A percentile compares a stretch with the other conserved stretches of the same genome.
These are phyloP conservation scores for Termitomyces sp. DNA, from an alignment of 768 basidiomycete genomes.

Conservation along the genomic window DNA sequence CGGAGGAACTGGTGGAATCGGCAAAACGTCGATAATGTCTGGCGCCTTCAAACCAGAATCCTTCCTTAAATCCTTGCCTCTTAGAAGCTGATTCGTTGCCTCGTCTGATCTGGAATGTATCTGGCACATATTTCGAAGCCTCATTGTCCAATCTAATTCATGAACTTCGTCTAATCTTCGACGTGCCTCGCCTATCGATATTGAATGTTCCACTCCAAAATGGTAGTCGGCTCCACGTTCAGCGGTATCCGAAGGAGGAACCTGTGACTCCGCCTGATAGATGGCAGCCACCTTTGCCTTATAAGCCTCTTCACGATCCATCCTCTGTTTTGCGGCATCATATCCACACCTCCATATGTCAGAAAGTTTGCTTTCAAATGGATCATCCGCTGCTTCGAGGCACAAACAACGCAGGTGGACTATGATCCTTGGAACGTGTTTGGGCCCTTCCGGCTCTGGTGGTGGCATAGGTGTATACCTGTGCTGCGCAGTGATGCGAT, in stretches of 20 bases:
- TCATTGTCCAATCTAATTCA: constrained; percentile 65
- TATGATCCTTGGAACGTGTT: constrained; percentile 56
- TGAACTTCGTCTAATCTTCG: constrained; percentile 63
- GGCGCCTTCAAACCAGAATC: constrained; percentile 26
- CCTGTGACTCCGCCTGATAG: constrained; percentile 30
- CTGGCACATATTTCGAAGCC: constrained; percentile 40
- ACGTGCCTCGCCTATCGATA: constrained; percentile 69
- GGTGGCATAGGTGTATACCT: constrained; percentile 47
- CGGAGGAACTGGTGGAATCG: constrained; percentile 42
- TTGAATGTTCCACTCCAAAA: constrained; percentile 58
- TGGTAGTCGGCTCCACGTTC: constrained; percentile 47
- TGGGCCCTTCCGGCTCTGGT: constrained; percentile 71
- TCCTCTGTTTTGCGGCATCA: constrained; percentile 62
- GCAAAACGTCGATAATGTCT: constrained; percentile 36
- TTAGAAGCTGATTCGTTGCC: constrained; percentile 36
- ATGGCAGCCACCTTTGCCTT: constrained; percentile 72
- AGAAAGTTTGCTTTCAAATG: constrained; percentile 72
- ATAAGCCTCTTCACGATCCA: constrained; percentile 79
- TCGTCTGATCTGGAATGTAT: constrained; percentile 47
- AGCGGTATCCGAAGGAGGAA: constrained; percentile 15
- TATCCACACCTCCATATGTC: constrained; percentile 69
- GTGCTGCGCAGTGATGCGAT: constrained; percentile 45
- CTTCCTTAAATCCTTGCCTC: constrained; percentile 23
- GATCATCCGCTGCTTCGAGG: constrained; percentile 79
- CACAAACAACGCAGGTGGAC: constrained; percentile 57